Percentiles rank a stretch among this genome's conserved stretches.
Evolutionary conservation across 139 green algal species (phyloP).

Genomic region (Pycnococcus provasolii): DNA sequence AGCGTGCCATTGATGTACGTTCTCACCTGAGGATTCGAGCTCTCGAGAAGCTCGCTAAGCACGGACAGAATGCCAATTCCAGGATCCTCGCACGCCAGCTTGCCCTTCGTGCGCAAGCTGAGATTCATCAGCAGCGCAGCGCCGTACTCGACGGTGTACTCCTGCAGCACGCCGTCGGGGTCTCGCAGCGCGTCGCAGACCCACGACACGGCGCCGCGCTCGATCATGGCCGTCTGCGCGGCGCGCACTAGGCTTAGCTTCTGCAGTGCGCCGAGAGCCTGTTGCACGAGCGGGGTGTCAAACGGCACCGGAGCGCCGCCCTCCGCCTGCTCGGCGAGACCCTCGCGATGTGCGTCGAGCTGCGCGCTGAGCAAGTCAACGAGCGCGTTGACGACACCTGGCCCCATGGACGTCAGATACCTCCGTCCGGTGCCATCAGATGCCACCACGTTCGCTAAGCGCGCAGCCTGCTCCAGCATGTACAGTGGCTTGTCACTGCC

Average conservation of each 20-base stretch:
- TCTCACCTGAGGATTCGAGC: slow-evolving; percentile 22
- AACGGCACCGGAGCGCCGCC: background rate
- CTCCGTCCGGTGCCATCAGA: too few species aligned
- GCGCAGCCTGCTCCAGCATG: too few species aligned
- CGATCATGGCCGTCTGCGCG: slow-evolving; percentile 29
- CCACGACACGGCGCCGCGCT: slow-evolving; percentile 23
- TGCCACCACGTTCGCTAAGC: too few species aligned
- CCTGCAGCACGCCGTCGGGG: background rate
- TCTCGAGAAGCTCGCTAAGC: slow-evolving; percentile 6
- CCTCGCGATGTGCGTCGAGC: too few species aligned
- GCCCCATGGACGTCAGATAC: too few species aligned
- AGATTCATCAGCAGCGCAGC: slow-evolving; percentile 39
- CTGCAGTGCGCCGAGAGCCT: slow-evolving; percentile 32
- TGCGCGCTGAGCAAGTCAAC: too few species aligned
- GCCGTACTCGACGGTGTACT: slow-evolving; percentile 32
- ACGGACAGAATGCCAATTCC: background rate
- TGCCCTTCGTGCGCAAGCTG: slow-evolving; percentile 23
- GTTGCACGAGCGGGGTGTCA: slow-evolving; percentile 3
- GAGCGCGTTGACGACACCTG: too few species aligned
- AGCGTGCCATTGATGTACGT: slow-evolving; percentile 36
- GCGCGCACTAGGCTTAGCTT: slow-evolving; percentile 31
- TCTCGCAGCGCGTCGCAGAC: slow-evolving; percentile 26
- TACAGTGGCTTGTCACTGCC: too few species aligned
- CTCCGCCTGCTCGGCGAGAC: too few species aligned
- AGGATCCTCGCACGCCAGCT: background rate